Evolutionary conservation across 1,139 yeast species (phyloP), one percentile per base, ranked within the genome.

Genomic region (Geotrichum citri-aurantii): DNA sequence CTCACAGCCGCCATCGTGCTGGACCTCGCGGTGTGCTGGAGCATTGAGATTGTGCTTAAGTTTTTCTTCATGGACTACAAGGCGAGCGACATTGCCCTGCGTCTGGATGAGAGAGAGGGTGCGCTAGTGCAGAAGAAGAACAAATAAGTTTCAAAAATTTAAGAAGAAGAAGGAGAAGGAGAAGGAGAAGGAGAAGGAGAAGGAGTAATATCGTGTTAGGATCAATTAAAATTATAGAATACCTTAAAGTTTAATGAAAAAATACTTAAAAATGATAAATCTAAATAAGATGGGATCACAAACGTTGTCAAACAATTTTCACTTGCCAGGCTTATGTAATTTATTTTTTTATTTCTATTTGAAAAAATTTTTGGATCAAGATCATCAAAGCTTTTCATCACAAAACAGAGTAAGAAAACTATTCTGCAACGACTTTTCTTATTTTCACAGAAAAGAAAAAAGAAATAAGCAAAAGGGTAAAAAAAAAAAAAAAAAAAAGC

Each of bases 61-160:
- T 78, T 80, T 70, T 83, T 85, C 75, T 93, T 90, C 74, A 88
- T 89, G 90, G 96, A 93, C 72, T 89, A 85, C 66, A 86, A 85
- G 66, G 89, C 98, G 54, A 90, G 96, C 62, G 97, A 93, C 71
- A 93, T 93, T 73, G 97, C 98, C 2, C 62, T 71, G 58, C 66
- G 69, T 49, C 61, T 68, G 29, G 67, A 66, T n/a, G 74, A 73
- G 62, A 65, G 76, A 52, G 65, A 63, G 21, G 67, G 63, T 40
- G 59, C 60, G 31, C 58, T 68, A 59, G 66, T 70, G 19, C 72
- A 70, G 61, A 65, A 67, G 67, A 71, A 71, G 63, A 64, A 62
- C 54, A 66, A 68, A 62, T 69, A 68, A 59, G 33, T 12, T 19
- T 5, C 12, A n/a, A 31, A n/a, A n/a, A n/a, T n/a, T n/a, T n/a